Base-by-base conservation (phyloP, 1,284 basidiomycete species). In the Anthracocystis setariae region DNA sequence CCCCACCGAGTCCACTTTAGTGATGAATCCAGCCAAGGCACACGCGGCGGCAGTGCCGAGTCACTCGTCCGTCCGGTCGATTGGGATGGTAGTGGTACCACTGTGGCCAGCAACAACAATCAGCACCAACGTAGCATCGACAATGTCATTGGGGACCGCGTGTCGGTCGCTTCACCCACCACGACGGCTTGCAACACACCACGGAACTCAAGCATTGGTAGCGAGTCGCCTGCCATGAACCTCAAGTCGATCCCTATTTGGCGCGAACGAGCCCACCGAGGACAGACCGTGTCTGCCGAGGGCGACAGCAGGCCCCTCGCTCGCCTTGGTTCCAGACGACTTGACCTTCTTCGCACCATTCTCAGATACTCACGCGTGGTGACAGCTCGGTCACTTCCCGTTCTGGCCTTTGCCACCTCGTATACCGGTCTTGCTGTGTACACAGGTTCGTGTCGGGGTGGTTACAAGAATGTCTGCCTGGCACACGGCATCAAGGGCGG, bases 401-500 rank as follows among this genome's bases (percentile, higher is more conserved):
- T 91, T 47, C 88, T 89, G 27, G 92, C 87, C 5, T 89, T 91
- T 61, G 87, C 85, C 33, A 87, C 90, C 74, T 68, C 89, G 17
- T 76, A 92, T 32, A 87, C 88, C 0, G 93, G 92, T 1, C 85
- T 92, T 23, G 88, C 90, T 10, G 85, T 90, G 8, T 94, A 94
- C 82, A 90, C 91, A 61, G 90, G 92, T 38, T 90, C 90, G 38
- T 94, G 93, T 83, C 87, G 92, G 18, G 33, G 42, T 23, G 42
- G 44, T 58, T 61, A 84, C 81, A 79, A 73, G 52, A 94, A 93
- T 77, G 89, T 88, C 0, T 97, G 94, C 75, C 86, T 94, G 18
- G 94, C 95, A 0, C 94, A 98, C 84, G 84, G 94, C 44, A 95
- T 98, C 86, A 98, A 92, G 90, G 85, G 73, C 24, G 88, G 86